phyloP scores from a whole-genome alignment of 1,284 basidiomycete genomes.

The Spongiforma sp. region DNA sequence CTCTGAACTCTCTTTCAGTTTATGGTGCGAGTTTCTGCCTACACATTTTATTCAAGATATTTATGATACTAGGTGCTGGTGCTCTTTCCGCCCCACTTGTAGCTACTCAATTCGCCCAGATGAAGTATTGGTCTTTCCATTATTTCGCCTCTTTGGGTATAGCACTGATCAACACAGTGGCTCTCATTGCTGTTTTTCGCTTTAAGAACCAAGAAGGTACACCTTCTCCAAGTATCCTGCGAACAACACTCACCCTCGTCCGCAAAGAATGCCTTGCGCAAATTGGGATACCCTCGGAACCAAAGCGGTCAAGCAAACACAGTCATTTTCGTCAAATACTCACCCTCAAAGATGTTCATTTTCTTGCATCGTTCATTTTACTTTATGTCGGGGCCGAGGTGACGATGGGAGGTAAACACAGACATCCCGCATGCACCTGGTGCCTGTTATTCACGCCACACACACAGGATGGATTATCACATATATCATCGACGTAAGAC shows the following conservation, averaged over 20 bases:
- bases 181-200: slow-evolving; percentile 55
- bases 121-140: slow-evolving; percentile 62
- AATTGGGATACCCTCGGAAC: slow-evolving; percentile 36
- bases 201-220: slow-evolving; percentile 59
- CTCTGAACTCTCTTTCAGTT: slow-evolving; percentile 23
- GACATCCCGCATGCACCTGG: not conserved
- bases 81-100: slow-evolving; percentile 63
- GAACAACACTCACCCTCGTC: not conserved
- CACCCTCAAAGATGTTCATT: slow-evolving; percentile 49
- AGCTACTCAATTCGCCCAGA: slow-evolving; percentile 62
- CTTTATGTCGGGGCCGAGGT: slow-evolving; percentile 65
- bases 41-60: not conserved
- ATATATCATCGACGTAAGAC: slow-evolving; percentile 47
- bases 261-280: slow-evolving; percentile 32
- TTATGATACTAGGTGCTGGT: slow-evolving; percentile 49
- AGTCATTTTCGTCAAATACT: slow-evolving; percentile 57
- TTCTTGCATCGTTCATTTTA: slow-evolving; percentile 55
- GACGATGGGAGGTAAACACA: slow-evolving; percentile 49
- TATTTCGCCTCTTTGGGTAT: slow-evolving; percentile 65
- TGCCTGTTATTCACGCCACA: slow-evolving; percentile 1
- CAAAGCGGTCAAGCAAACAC: slow-evolving; percentile 27
- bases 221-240: not conserved
- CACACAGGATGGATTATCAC: slow-evolving; percentile 52
- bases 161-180: slow-evolving; percentile 49
- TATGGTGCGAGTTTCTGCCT: slow-evolving; percentile 12